Evolutionary conservation across 495 filamentous ascomycete species (phyloP), one percentile per base, ranked within the genome.

Genomic region (Penicillium crystallinum): DNA sequence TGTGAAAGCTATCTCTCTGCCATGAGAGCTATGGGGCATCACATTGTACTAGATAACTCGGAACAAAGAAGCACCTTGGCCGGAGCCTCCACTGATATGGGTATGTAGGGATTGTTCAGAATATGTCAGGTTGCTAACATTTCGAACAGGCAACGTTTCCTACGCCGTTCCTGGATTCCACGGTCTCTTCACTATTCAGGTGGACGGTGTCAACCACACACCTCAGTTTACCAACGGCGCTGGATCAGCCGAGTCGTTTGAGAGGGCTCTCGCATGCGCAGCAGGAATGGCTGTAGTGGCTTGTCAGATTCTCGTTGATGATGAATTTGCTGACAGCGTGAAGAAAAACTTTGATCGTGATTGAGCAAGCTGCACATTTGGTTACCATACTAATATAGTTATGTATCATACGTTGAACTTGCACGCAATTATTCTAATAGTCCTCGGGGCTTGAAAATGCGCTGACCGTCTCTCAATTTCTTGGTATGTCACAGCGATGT

Each of bases 91-190:
- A 73, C 70, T 10, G 73, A 76, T 48, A 73, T 73, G 66, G 71
- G 71, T 68, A 47, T 40, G 51, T 66, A 29, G 12, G 11, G 10
- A 30, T 34, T 14, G 4, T 11, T 14, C 4, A 34, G 14, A 34
- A 34, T 34, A 12, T 4, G 10, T 12, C 31, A n/a, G n/a, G n/a
- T n/a, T 14, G 11, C 25, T 4, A 54, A 9, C 6, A 2, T 17
- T 66, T 72, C n/a, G n/a, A n/a, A n/a, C n/a, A 81, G 81, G 81
- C 0, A 79, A 84, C 46, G 78, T 84, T 6, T 79, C 79, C 9
- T 78, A 83, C 39, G 67, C 70, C 21, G 71, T 80, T 12, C 81
- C 81, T 5, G 76, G 78, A 7, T 81, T 84, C 59, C 81, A 84
- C 52, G 79, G 78, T 0, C 65, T 75, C 1, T 83, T 83, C 59